These are phyloP conservation scores for Clohesyomyces aquaticus DNA, from an alignment of 495 filamentous ascomycete species.

Conservation along the genomic window DNA sequence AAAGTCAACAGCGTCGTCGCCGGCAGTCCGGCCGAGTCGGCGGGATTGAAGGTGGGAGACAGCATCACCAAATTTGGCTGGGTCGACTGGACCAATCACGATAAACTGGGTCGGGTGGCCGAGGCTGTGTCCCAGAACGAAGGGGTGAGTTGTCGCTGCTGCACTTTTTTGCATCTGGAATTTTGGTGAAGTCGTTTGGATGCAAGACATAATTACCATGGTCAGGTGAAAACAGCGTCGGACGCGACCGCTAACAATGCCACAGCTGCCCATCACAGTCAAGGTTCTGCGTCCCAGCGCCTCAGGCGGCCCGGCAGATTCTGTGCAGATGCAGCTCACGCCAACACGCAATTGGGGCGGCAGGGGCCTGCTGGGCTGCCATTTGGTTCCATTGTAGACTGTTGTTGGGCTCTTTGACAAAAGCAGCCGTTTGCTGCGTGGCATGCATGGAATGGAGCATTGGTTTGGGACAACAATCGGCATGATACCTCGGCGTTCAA, in stretches of 20 bases:
- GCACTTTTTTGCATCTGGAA: constrained; percentile 5
- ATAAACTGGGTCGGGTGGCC: constrained; percentile 79
- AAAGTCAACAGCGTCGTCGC: constrained; percentile 82
- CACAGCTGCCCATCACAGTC: constrained; percentile 69
- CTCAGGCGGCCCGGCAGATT: constrained; percentile 48
- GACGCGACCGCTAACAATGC: constrained; percentile 16
- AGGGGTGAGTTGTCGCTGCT: constrained; percentile 66
- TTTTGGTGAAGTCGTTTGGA: background rate
- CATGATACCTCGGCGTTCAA: constrained; percentile 42
- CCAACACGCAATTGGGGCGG: constrained; percentile 86
- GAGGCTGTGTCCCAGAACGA: constrained; percentile 85
- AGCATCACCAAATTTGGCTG: constrained; percentile 79
- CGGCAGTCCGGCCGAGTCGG: constrained; percentile 78
- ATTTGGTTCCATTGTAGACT: constrained; percentile 71
- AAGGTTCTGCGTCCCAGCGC: constrained; percentile 57
- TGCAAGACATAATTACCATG: constrained; percentile 1
- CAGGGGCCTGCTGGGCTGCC: constrained; percentile 83
- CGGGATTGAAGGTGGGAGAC: constrained; percentile 85
- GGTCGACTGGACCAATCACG: constrained; percentile 80
- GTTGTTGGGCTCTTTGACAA: background rate
- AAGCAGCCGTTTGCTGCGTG: constrained; percentile 32
- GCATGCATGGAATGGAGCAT: constrained; percentile 41
- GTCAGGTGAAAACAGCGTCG: background rate
- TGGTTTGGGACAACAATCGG: constrained; percentile 15
- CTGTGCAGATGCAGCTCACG: constrained; percentile 69